Evolutionary conservation across 2,329 filamentous ascomycete species (phyloP).

Genomic region (Colletotrichum cordylinicola): DNA sequence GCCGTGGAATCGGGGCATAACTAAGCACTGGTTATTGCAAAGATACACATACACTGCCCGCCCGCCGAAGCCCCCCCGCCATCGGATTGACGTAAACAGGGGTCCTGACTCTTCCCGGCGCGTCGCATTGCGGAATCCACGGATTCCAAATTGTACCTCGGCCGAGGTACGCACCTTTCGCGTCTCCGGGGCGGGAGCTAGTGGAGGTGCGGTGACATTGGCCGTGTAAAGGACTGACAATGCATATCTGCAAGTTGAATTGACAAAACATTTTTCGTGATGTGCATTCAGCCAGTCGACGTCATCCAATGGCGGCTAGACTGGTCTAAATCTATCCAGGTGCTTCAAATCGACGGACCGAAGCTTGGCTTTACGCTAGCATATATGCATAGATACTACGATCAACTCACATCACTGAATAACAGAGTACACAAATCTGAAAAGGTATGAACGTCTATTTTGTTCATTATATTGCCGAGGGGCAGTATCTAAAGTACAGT

Average conservation of each 20-base stretch:
- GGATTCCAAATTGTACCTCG: constrained; percentile 12
- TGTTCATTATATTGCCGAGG: neutral
- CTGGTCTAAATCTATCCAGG: neutral
- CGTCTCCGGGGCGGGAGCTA: neutral
- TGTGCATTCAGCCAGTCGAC: neutral
- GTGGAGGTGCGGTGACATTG: neutral
- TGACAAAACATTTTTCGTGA: neutral
- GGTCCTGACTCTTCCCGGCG: neutral
- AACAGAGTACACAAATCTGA: neutral
- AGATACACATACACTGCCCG: neutral
- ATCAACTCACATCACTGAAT: neutral
- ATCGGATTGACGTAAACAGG: neutral
- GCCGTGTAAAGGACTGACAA: neutral
- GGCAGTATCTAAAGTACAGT: constrained; percentile 14
- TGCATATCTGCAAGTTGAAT: neutral
- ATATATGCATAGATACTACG: neutral
- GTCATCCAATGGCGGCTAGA: neutral
- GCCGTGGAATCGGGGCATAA: constrained; percentile 11
- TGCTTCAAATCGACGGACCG: neutral
- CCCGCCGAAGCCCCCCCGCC: neutral
- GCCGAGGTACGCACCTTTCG: neutral
- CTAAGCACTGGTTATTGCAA: neutral
- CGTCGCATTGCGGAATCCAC: neutral
- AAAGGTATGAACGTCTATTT: neutral
- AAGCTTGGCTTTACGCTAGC: neutral